Evolutionary conservation across 495 filamentous ascomycete species (phyloP).

Genomic region (Aspergillus taichungensis): DNA sequence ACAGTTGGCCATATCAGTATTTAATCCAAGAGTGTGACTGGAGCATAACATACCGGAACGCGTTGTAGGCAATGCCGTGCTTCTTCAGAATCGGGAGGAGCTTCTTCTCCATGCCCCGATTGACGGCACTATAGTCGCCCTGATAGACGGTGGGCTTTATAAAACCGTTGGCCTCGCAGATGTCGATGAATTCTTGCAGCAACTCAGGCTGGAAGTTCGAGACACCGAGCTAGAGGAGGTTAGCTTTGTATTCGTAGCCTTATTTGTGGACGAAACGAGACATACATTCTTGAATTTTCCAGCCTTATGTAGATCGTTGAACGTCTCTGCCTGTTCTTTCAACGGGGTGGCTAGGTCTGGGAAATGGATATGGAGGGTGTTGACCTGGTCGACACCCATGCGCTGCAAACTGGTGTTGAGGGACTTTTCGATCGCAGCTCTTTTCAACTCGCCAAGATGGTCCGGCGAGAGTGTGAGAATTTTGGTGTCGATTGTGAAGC

Average conservation of each 20-base stretch:
- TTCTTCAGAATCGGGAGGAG: conserved; percentile 45
- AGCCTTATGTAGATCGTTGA: conserved; percentile 20
- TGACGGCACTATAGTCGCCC: conserved; percentile 34
- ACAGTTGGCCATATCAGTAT: neutral
- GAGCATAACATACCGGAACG: conserved; percentile 20
- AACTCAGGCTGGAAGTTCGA: conserved; percentile 29
- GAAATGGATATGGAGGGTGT: conserved; percentile 24
- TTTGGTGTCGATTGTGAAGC: conserved; percentile 37
- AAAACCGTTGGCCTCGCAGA: conserved; percentile 31
- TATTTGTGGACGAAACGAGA: neutral
- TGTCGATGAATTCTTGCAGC: conserved; percentile 23
- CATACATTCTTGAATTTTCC: conserved; percentile 6
- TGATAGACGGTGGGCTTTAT: conserved; percentile 32
- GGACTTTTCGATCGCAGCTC: conserved; percentile 14
- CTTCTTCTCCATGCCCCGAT: conserved; percentile 31
- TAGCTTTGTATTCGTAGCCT: neutral
- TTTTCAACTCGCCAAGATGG: conserved; percentile 13
- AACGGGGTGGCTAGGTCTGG: conserved; percentile 25
- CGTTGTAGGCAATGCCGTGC: conserved; percentile 43
- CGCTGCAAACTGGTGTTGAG: conserved; percentile 13
- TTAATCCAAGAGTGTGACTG: neutral
- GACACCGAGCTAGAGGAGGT: conserved; percentile 23
- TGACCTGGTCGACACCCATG: conserved; percentile 17
- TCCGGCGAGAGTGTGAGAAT: conserved; percentile 11
- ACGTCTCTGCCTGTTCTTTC: conserved; percentile 19